phyloP scores from a whole-genome alignment of 2,329 filamentous ascomycete genomes.

The Phialophora tarda region DNA sequence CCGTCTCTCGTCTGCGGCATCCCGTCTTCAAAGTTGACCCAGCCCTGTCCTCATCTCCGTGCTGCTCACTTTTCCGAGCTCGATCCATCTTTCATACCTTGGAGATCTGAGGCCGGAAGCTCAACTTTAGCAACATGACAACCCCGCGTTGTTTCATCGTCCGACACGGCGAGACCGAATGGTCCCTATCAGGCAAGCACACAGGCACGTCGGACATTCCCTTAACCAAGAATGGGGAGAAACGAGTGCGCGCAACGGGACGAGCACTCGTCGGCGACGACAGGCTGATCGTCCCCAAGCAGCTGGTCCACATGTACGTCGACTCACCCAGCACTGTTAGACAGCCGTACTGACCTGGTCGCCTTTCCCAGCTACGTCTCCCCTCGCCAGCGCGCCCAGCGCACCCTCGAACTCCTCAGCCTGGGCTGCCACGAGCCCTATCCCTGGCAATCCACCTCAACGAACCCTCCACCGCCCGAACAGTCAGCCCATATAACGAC shows the following conservation, averaged over 20 bases:
- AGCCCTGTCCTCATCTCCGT: background rate
- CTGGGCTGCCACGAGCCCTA: slow-evolving; percentile 71
- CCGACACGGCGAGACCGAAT: slow-evolving; percentile 94
- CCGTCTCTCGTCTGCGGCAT: background rate
- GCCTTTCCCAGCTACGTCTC: slow-evolving; percentile 71
- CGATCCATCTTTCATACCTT: background rate
- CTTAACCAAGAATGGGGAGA: slow-evolving; percentile 80
- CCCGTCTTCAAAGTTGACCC: background rate
- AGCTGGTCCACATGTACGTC: slow-evolving; percentile 79
- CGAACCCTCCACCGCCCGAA: slow-evolving; percentile 33
- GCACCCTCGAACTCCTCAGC: slow-evolving; percentile 86
- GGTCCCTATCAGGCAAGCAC: slow-evolving; percentile 85
- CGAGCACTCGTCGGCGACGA: slow-evolving; percentile 83
- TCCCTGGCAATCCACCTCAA: slow-evolving; percentile 65
- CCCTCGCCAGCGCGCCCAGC: slow-evolving; percentile 80
- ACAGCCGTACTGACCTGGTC: slow-evolving; percentile 1
- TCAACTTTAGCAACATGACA: slow-evolving; percentile 40
- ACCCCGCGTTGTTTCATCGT: slow-evolving; percentile 79
- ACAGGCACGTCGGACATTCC: slow-evolving; percentile 87
- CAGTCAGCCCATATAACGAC: slow-evolving; percentile 56
- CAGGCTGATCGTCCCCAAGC: slow-evolving; percentile 79
- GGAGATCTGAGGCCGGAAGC: background rate
- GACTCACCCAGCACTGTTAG: background rate
- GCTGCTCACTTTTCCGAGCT: background rate
- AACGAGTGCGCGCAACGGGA: slow-evolving; percentile 75